phyloP scores from a whole-genome alignment of 2,329 filamentous ascomycete genomes.

The Aureobasidium mangrovei region DNA sequence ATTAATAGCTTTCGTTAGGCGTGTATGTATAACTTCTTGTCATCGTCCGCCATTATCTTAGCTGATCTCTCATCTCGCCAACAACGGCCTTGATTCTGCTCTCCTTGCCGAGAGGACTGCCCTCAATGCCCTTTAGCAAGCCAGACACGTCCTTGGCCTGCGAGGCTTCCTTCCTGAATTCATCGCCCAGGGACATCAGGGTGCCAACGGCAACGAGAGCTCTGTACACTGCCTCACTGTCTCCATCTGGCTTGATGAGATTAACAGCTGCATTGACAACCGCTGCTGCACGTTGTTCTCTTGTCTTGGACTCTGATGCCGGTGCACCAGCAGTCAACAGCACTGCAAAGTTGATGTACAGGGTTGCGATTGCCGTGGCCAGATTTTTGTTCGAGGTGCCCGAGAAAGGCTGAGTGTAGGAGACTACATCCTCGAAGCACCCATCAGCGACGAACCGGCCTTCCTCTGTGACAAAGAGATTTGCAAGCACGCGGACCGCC shows the following conservation, averaged over 20 bases:
- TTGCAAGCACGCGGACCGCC: constrained; percentile 68
- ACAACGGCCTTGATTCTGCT: constrained; percentile 52
- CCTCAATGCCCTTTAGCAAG: constrained; percentile 36
- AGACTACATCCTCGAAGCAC: constrained; percentile 52
- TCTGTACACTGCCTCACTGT: constrained; percentile 77
- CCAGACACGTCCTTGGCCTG: constrained; percentile 50
- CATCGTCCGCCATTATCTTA: constrained; percentile 20
- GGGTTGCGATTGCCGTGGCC: constrained; percentile 70
- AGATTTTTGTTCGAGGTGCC: constrained; percentile 53
- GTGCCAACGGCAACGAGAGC: constrained; percentile 78
- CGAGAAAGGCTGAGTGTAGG: constrained; percentile 55
- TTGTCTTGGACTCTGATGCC: constrained; percentile 20
- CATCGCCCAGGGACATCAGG: constrained; percentile 52
- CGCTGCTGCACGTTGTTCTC: constrained; percentile 26
- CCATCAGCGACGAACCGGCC: constrained; percentile 54
- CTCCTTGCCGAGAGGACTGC: constrained; percentile 48
- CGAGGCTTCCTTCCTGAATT: constrained; percentile 50
- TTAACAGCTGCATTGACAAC: constrained; percentile 25
- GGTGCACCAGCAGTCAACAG: constrained; percentile 44
- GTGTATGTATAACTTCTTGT: not conserved
- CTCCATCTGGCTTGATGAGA: constrained; percentile 38
- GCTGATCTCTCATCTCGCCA: constrained; percentile 47
- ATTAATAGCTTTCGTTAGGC: constrained; percentile 7
- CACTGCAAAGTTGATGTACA: constrained; percentile 78
- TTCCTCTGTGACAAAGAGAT: constrained; percentile 67